phyloP scores from a whole-genome alignment of 805 yeast genomes.

The Monosporozyma servazzii region DNA sequence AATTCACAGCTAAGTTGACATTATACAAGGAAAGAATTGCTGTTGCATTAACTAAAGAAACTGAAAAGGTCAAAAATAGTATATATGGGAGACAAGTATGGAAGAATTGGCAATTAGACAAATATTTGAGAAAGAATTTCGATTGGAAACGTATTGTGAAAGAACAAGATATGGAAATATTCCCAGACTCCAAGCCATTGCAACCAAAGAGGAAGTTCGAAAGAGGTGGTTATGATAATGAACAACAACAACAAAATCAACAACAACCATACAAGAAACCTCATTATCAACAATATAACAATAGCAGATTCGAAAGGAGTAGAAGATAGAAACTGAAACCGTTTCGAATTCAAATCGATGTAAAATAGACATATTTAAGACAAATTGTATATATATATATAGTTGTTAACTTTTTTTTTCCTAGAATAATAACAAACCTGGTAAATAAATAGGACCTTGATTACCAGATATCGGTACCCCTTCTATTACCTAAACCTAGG shows the following conservation, averaged over 20 bases:
- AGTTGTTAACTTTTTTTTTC: not conserved
- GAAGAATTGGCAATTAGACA: slow-evolving; percentile 91
- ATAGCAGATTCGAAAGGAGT: not conserved
- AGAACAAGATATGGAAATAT: slow-evolving; percentile 38
- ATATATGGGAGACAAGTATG: slow-evolving; percentile 66
- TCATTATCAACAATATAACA: not conserved
- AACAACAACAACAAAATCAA: slow-evolving; percentile 7
- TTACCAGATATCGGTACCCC: slow-evolving; percentile 45
- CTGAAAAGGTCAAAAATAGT: slow-evolving; percentile 70
- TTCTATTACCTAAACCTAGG: slow-evolving; percentile 52
- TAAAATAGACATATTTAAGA: not conserved
- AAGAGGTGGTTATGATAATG: not conserved
- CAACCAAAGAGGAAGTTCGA: slow-evolving; percentile 17
- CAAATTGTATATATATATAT: not conserved
- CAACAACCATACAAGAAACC: not conserved
- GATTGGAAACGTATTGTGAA: slow-evolving; percentile 74
- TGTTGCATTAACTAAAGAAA: slow-evolving; percentile 46
- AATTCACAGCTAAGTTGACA: slow-evolving; percentile 64
- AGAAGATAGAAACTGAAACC: slow-evolving; percentile 10
- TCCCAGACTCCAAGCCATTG: slow-evolving; percentile 30
- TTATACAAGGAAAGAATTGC: slow-evolving; percentile 85
- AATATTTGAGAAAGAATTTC: slow-evolving; percentile 38
- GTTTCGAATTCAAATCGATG: not conserved
- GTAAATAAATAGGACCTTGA: slow-evolving; percentile 4
- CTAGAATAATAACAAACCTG: not conserved